Conservation (phyloP, 306 rosid species). For the Acacia acuminata region DNA sequence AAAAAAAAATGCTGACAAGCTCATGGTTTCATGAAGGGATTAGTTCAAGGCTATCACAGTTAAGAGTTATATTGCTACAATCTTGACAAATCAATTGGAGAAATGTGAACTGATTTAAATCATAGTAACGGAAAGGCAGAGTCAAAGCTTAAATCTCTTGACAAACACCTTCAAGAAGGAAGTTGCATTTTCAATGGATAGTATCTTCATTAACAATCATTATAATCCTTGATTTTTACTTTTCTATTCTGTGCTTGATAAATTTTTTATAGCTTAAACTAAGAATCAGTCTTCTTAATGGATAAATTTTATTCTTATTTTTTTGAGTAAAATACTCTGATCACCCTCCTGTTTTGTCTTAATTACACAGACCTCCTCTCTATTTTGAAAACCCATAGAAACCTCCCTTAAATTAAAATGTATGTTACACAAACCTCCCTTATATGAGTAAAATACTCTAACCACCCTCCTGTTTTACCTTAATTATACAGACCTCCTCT, state of each 20-base stretch:
- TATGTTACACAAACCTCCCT: too few relatives aligned
- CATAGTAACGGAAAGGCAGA: constrained; percentile 86
- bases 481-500: too few relatives aligned
- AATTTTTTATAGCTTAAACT: neutral
- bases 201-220: too few relatives aligned
- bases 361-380: too few relatives aligned
- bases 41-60: constrained; percentile 91
- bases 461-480: too few relatives aligned
- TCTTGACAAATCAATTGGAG: constrained; percentile 95
- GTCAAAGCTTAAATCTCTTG: constrained; percentile 79
- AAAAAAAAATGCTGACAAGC: constrained; percentile 81
- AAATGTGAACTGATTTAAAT: constrained; percentile 78
- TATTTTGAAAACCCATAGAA: too few relatives aligned
- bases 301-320: constrained; percentile 7
- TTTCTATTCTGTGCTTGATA: too few relatives aligned
- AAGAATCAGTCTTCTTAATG: neutral
- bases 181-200: constrained; percentile 35
- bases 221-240: too few relatives aligned
- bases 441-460: too few relatives aligned
- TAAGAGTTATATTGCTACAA: constrained; percentile 96
- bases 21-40: constrained; percentile 94
- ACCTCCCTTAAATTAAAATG: too few relatives aligned
- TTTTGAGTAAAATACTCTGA: too few relatives aligned
- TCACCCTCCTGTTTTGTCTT: too few relatives aligned
- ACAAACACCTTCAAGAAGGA: constrained; percentile 92